Base-by-base conservation (phyloP, 2,329 filamentous ascomycete genomes). In the Clarireedia homoeocarpa region DNA sequence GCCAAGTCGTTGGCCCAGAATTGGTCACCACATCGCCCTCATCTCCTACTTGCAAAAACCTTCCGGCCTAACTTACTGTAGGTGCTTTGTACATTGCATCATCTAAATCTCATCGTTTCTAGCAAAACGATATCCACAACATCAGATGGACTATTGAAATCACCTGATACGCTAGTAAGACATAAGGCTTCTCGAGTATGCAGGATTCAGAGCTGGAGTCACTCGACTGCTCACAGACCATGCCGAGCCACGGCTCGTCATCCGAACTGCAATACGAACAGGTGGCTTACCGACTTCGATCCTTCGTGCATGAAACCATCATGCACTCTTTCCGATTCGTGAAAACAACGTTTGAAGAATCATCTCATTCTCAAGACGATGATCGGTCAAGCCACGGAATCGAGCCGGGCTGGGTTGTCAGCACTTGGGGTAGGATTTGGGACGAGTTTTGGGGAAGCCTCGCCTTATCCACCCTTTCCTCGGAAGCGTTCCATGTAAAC, bases 311-410 rank as follows among this genome's bases (percentile, higher is more conserved):
- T 44, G 40, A 10, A 17, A 52, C 15, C 27, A 15, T 17, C 42
- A 48, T 48, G 42, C 44, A 48, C 10, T 38, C 10, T 14, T 38
- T 48, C 51, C 42, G n/a, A 48, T 53, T 53, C 15, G 51, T 48
- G 27, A 39, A 48, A 17, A 26, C 26, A 1, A 10, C 6, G 30
- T 52, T 20, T 9, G 10, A 24, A 27, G 30, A 34, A 34, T 34
- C 10, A 14, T 34, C 30, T 34, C 30, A 34, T 34, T 34, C 12
- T 9, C 30, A 12, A 12, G 30, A 34, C 10, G 30, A 14, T 9
- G 10, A 34, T 34, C 6, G 30, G 30, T 4, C 30, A 34, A 34
- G 30, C 30, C 30, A 34, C 30, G 30, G 10, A 14, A 34, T 12
- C 10, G 30, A 34, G 30, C 30, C 30, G 10, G 30, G 14, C 30